Percentiles rank a stretch among this genome's conserved stretches.
These are phyloP conservation scores for Leucocoprinus sp. DNA, from an alignment of 768 basidiomycete genomes.

Conservation along the genomic window DNA sequence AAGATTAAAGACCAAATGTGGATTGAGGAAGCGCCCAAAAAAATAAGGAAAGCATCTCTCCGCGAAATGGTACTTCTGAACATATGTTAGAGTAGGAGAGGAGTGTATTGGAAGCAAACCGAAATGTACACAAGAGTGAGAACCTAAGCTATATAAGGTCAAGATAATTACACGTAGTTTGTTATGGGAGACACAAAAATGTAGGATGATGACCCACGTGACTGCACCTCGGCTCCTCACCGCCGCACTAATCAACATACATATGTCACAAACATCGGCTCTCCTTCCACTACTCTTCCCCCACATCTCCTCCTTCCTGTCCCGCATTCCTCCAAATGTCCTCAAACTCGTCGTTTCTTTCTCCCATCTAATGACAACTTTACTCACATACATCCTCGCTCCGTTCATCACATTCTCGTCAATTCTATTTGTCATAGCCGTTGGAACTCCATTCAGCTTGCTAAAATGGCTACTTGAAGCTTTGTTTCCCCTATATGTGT, in stretches of 20 bases:
- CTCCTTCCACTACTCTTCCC: conserved; percentile 5
- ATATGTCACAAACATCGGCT: neutral
- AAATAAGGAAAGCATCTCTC: conserved; percentile 51
- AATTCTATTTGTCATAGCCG: conserved; percentile 30
- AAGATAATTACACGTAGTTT: no score
- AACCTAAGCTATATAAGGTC: no score
- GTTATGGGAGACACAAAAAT: neutral
- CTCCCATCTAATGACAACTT: conserved; percentile 19
- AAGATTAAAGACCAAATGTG: conserved; percentile 42
- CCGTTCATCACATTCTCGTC: conserved; percentile 37
- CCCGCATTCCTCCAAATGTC: conserved; percentile 10
- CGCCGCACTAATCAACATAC: no score
- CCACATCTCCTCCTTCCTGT: neutral
- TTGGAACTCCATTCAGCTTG: conserved; percentile 38
- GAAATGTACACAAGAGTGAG: no score
- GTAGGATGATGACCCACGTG: no score
- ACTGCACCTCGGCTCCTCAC: no score
- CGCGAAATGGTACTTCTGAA: conserved; percentile 37
- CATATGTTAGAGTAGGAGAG: conserved; percentile 11
- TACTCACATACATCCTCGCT: conserved; percentile 34
- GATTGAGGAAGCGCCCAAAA: conserved; percentile 49
- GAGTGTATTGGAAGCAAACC: no score
- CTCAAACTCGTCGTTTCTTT: conserved; percentile 15
- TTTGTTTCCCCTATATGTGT: conserved; percentile 48
- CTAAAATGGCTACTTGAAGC: conserved; percentile 30